Evolutionary conservation across 768 basidiomycete species (phyloP).

Genomic region (Lactifluus piperatus): DNA sequence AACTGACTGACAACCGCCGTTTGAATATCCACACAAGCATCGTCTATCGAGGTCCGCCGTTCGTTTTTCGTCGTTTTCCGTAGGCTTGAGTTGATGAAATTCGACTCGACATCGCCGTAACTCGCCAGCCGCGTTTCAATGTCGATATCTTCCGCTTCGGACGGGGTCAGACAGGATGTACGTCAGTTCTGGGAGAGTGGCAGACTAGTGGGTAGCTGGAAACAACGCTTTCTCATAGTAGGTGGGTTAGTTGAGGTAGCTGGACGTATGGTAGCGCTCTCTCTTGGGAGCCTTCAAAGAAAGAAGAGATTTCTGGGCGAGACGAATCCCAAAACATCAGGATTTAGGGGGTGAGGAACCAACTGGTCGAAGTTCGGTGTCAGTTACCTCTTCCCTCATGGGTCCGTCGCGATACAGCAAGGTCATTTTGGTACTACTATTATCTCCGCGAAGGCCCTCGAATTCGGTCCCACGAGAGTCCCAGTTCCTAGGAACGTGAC

Average conservation of each 20-base stretch:
- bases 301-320: slow-evolving; percentile 1
- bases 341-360: neutral
- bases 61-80: slow-evolving; percentile 31
- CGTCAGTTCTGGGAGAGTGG: slow-evolving; percentile 53
- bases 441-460: slow-evolving; percentile 56
- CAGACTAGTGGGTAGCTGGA: slow-evolving; percentile 46
- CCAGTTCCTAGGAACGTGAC: slow-evolving; percentile 47
- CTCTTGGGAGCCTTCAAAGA: neutral
- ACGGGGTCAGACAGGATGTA: no score
- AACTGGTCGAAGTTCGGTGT: neutral
- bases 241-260: slow-evolving; percentile 27
- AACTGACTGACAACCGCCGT: no score
- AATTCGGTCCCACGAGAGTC: slow-evolving; percentile 62
- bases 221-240: slow-evolving; percentile 39
- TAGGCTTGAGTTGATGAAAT: neutral
- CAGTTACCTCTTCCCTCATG: slow-evolving; percentile 15
- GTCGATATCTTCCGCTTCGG: no score
- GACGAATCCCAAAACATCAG: neutral
- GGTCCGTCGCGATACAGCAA: slow-evolving; percentile 23
- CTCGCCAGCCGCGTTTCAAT: slow-evolving; percentile 78
- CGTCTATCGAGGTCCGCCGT: no score
- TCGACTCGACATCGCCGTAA: slow-evolving; percentile 38
- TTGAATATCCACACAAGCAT: no score
- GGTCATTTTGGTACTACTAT: slow-evolving; percentile 35
- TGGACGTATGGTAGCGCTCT: neutral